Evolutionary conservation across 2,329 filamentous ascomycete species (phyloP).

Genomic region (Dactylellina sp.): DNA sequence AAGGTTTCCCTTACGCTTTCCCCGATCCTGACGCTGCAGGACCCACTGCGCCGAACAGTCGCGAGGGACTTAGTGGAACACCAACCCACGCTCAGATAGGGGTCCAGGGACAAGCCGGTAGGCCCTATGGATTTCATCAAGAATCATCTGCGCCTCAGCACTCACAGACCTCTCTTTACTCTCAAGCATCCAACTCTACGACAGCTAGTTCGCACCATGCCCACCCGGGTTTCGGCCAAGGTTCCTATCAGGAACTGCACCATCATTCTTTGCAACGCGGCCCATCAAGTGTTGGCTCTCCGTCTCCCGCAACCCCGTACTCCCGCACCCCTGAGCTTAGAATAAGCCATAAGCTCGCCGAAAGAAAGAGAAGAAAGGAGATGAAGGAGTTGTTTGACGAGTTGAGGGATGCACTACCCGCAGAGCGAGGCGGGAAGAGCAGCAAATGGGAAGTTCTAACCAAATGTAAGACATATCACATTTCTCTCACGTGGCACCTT

Average conservation of each 20-base stretch:
- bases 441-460: slow-evolving; percentile 91
- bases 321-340: slow-evolving; percentile 84
- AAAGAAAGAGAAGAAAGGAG: slow-evolving; percentile 83
- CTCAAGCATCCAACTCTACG: slow-evolving; percentile 51
- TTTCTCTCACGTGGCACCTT: slow-evolving; percentile 4
- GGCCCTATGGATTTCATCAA: slow-evolving; percentile 53
- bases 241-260: slow-evolving; percentile 57
- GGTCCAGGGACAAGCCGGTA: slow-evolving; percentile 28
- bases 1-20: slow-evolving; percentile 61
- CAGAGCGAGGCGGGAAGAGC: slow-evolving; percentile 83
- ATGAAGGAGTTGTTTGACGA: slow-evolving; percentile 91
- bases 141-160: slow-evolving; percentile 51
- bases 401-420: slow-evolving; percentile 80
- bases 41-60: slow-evolving; percentile 56
- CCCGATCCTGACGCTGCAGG: slow-evolving; percentile 61
- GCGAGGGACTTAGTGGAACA: slow-evolving; percentile 42
- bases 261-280: slow-evolving; percentile 59
- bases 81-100: slow-evolving; percentile 21
- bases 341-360: slow-evolving; percentile 85
- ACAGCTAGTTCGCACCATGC: slow-evolving; percentile 52
- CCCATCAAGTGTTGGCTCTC: slow-evolving; percentile 52
- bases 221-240: slow-evolving; percentile 28
- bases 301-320: slow-evolving; percentile 69
- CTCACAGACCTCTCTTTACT: slow-evolving; percentile 57
- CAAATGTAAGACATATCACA: slow-evolving; percentile 73